Evolutionary conservation across 1,139 yeast genomes (phyloP).

Genomic region (Magnusiomyces paraingens): DNA sequence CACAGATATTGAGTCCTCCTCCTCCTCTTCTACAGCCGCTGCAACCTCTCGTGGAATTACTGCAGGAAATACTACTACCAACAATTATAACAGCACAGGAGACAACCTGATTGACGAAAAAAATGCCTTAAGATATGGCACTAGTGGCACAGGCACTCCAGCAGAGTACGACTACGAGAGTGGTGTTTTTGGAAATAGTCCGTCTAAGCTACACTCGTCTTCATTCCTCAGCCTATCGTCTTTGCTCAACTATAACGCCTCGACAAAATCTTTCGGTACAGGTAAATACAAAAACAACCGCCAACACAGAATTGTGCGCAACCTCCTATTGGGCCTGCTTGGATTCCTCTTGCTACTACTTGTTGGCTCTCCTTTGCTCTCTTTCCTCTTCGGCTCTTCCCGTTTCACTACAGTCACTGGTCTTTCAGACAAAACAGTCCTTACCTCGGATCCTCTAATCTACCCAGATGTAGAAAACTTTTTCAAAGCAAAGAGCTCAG

Average conservation of each 20-base stretch:
- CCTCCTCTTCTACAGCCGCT: not conserved
- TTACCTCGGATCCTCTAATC: slow-evolving; percentile 6
- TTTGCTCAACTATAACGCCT: not conserved
- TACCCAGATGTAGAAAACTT: slow-evolving; percentile 6
- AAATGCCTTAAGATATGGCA: not conserved
- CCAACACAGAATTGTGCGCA: not conserved
- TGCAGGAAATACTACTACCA: no score
- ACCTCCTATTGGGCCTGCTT: not conserved
- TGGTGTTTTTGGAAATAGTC: not conserved
- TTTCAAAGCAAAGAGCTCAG: slow-evolving; percentile 5
- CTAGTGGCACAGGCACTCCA: not conserved
- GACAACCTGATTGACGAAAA: not conserved
- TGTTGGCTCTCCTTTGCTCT: not conserved
- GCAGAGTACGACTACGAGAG: not conserved
- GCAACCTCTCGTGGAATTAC: not conserved
- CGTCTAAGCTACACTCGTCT: not conserved
- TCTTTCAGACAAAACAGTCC: not conserved
- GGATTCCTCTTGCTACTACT: not conserved
- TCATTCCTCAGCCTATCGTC: not conserved
- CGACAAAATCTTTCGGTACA: not conserved
- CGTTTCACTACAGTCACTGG: not conserved
- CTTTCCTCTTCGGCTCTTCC: not conserved
- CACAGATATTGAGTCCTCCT: not conserved
- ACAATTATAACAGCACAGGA: not conserved
- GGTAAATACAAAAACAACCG: not conserved